Percentiles rank a stretch among this genome's conserved stretches.
These are phyloP conservation scores for Apiosordaria backusii DNA, from an alignment of 495 filamentous ascomycete genomes.

Conservation along the genomic window DNA sequence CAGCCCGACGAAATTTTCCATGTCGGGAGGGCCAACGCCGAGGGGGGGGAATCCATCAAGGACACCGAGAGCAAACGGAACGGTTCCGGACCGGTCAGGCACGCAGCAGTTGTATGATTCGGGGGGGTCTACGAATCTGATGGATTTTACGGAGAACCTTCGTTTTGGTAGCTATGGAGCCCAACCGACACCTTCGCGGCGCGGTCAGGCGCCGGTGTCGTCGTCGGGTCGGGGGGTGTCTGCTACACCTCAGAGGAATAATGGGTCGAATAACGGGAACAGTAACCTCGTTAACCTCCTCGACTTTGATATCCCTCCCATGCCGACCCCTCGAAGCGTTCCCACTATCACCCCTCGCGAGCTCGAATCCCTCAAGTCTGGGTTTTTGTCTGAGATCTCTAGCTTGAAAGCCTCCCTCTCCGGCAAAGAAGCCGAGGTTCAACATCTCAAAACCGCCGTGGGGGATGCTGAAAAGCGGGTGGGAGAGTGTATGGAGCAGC, in stretches of 20 bases:
- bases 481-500: constrained; percentile 73
- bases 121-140: constrained; percentile 50
- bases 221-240: constrained; percentile 21
- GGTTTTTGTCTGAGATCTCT: constrained; percentile 83
- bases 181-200: constrained; percentile 29
- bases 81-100: constrained; percentile 29
- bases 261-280: not conserved
- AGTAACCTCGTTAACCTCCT: constrained; percentile 58
- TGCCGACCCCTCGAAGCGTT: constrained; percentile 85
- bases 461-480: constrained; percentile 88
- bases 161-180: constrained; percentile 40
- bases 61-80: constrained; percentile 51
- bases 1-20: constrained; percentile 45
- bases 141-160: constrained; percentile 85
- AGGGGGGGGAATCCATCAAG: constrained; percentile 48
- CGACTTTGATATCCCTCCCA: constrained; percentile 88
- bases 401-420: constrained; percentile 82
- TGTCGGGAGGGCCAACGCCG: constrained; percentile 23
- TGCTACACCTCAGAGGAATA: constrained; percentile 36
- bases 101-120: constrained; percentile 13
- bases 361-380: constrained; percentile 84
- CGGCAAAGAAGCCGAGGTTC: constrained; percentile 86
- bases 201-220: constrained; percentile 22
- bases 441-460: constrained; percentile 78
- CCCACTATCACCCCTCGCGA: constrained; percentile 89